Evolutionary conservation across 352 stramenopile genomes (phyloP), one percentile per base, ranked within the genome.

Genomic region (Pythium volutum): DNA sequence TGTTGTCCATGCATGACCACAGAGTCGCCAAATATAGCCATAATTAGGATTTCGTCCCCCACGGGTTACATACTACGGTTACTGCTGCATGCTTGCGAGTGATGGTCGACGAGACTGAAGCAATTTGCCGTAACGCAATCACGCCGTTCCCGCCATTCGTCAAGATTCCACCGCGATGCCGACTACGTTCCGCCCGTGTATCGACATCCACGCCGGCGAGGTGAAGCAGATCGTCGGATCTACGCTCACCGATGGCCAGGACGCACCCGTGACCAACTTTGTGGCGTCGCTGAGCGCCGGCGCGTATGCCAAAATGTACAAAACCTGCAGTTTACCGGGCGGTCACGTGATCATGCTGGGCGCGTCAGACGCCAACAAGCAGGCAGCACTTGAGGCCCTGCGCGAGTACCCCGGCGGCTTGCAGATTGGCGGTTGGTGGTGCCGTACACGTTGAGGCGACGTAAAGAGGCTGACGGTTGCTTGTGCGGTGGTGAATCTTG

Each of bases 211-310:
- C 77, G 81, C 87, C 33, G 97, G 97, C 34, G 74, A 97, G 68
- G 97, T 99, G 39, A 99, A 99, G 83, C 97, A 99, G 77, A 99
- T 99, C 71, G 96, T 99, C 45, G 97, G 97, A 20, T 98, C 91
- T 15, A 99, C 96, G 34, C 82, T 99, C 43, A 92, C 71, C n/a
- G 93, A 98, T 67, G 77, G 75, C n/a, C 75, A 84, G 42, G 71
- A 71, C 15, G 70, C 63, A 18, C 85, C 87, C 1, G 73, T 96
- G 57, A 97, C 89, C 46, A 99, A 98, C 77, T 99, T 98, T 72
- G 86, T 89, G 22, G 87, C 91, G 12, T 74, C 72, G 26, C 71
- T 89, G 54, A 88, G 73, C 48, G 76, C 87, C 11, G 77, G 73
- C 3, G 74, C 88, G 42, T 97, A 93, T 58, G 88, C 89, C 0